Evolutionary conservation across 2,329 filamentous ascomycete genomes (phyloP).

Genomic region (Chrysosporium queenslandicum): DNA sequence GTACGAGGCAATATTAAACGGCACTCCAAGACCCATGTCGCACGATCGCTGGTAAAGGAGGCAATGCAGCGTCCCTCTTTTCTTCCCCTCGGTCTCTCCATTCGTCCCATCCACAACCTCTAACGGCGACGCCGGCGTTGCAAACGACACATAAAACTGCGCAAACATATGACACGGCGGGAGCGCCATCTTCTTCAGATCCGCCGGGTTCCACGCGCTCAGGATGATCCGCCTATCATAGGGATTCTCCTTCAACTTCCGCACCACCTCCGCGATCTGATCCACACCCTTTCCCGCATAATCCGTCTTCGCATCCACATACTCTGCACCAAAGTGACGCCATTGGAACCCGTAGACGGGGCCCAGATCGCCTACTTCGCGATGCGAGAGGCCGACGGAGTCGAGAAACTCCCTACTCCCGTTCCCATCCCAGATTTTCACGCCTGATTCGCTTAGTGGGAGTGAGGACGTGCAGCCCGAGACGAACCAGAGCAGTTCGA

Average conservation of each 20-base stretch:
- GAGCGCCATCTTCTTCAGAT: conserved; percentile 77
- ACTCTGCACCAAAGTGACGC: conserved; percentile 93
- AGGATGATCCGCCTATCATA: conserved; percentile 87
- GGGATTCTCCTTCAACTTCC: conserved; percentile 71
- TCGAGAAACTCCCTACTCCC: conserved; percentile 86
- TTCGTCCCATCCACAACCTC: conserved; percentile 21
- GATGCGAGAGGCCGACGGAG: conserved; percentile 66
- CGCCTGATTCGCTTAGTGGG: conserved; percentile 63
- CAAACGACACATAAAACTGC: conserved; percentile 84
- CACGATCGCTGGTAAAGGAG: conserved; percentile 88
- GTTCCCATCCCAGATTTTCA: conserved; percentile 99
- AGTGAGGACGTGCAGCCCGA: conserved; percentile 70
- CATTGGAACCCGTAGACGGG: conserved; percentile 98
- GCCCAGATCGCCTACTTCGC: conserved; percentile 78
- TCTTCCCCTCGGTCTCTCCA: conserved; percentile 29
- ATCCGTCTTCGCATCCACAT: conserved; percentile 66
- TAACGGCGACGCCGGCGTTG: conserved; percentile 30
- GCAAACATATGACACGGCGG: conserved; percentile 97
- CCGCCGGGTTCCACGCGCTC: conserved; percentile 85
- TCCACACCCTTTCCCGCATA: conserved; percentile 86
- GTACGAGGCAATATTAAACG: conserved; percentile 96
- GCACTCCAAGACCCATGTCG: conserved; percentile 94
- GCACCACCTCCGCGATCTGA: conserved; percentile 80
- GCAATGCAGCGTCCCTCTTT: conserved; percentile 67
- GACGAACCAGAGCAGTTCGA: conserved; percentile 94